Base-by-base conservation (phyloP, 148 eudicot genomes). In the Rhododendron griersonianum region DNA sequence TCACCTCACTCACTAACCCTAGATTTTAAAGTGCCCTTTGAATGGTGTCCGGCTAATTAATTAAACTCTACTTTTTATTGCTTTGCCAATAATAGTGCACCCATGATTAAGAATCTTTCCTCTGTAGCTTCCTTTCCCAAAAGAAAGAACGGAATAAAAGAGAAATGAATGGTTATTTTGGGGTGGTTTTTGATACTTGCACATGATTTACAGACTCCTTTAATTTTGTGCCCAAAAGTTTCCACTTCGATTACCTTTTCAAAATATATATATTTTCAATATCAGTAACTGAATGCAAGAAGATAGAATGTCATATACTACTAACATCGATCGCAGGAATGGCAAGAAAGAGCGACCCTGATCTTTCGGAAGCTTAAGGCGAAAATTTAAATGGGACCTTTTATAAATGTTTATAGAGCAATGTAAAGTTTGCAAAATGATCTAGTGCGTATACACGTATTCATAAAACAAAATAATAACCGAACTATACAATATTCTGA, bases 41-140 rank as follows among this genome's bases (percentile, higher is more conserved):
- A 19, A 67, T 83, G 33, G 59, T 25, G 39, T 16, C 14, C 30
- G 47, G 77, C 55, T 23, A 76, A 41, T 76, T 61, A 82, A 65
- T 33, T 33, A 33, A 33, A 33, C 44, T 81, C 41, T 9, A 35
- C 10, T 16, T 83, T 35, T 63, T 61, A 33, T 83, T 83, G 65
- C 74, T 44, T 13, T 44, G n/a, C 55, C 37, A 65, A 10, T 41
- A 67, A 44, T 83, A 45, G 73, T 83, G 78, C 85, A 83, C 85
- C 85, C 85, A 83, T 83, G 57, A 83, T 65, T 35, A 67, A 45
- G 78, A 83, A 83, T 83, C 77, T 65, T 83, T 83, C 69, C 78
- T 30, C 50, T 39, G 76, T 33, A 37, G 33, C 84, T 61, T 45
- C 16, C 74, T 80, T 80, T 59, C 21, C 48, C 7, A 61, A 59